Conservation (phyloP, 257 asterid genomes). For the Rhazya stricta region DNA sequence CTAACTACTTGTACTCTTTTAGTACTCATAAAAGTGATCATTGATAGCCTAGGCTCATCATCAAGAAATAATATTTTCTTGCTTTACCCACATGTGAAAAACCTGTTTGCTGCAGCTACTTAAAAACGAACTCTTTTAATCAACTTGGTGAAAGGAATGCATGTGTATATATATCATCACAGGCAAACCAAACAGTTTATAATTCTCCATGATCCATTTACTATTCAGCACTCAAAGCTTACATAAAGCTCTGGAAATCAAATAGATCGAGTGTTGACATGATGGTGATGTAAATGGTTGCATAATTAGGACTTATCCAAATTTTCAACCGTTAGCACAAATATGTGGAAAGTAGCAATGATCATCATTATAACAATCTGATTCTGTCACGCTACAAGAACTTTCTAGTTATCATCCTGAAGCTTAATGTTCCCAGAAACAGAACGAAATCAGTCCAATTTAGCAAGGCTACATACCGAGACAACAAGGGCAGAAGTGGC, state of each 20-base stretch:
- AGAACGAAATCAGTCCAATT: background rate
- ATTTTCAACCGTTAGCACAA: too few relatives aligned
- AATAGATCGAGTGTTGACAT: too few relatives aligned
- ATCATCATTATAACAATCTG: too few relatives aligned
- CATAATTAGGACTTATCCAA: background rate
- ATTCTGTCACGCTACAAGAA: too few relatives aligned
- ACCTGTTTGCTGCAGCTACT: background rate
- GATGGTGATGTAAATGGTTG: too few relatives aligned
- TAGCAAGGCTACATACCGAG: slow-evolving; percentile 39
- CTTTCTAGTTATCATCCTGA: background rate
- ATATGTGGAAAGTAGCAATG: background rate
- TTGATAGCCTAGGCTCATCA: background rate
- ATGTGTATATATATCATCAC: too few relatives aligned
- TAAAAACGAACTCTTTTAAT: background rate
- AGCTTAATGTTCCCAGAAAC: background rate
- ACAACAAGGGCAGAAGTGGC: slow-evolving; percentile 95
- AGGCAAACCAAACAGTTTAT: too few relatives aligned
- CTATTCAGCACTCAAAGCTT: background rate
- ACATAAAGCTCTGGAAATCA: background rate
- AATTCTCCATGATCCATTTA: background rate
- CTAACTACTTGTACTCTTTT: too few relatives aligned
- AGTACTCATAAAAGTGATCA: background rate
- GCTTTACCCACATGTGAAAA: background rate
- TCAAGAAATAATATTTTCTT: background rate
- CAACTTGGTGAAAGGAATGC: background rate